Evolutionary conservation across 1,284 basidiomycete species (phyloP).

Genomic region (Coniferiporia weirii): DNA sequence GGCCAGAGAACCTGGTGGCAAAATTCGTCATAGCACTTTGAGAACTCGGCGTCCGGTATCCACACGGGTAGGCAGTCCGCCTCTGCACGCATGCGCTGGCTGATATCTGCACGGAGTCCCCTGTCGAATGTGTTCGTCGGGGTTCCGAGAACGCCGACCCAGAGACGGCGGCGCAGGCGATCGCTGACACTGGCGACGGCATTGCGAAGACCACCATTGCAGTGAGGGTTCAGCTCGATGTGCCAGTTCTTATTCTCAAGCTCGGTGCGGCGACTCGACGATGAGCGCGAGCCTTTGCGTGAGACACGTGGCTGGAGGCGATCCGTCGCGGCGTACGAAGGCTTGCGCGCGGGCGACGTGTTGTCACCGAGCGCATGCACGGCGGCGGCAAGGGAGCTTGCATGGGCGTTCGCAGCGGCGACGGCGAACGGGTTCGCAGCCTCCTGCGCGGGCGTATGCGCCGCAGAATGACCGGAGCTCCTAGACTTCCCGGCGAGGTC

Average conservation of each 20-base stretch:
- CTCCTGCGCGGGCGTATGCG: conserved; percentile 11
- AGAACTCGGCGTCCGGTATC: conserved; percentile 75
- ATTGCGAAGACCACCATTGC: conserved; percentile 78
- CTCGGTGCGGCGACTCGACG: conserved; percentile 36
- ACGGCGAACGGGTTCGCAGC: conserved; percentile 8
- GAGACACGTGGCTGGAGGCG: conserved; percentile 16
- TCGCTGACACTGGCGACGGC: conserved; percentile 63
- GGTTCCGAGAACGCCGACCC: conserved; percentile 78
- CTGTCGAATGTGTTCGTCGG: conserved; percentile 59
- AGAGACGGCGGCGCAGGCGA: conserved; percentile 49
- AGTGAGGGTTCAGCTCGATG: conserved; percentile 64
- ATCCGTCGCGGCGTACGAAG: conserved; percentile 3
- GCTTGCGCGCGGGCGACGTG: not conserved
- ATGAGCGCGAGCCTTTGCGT: conserved; percentile 46
- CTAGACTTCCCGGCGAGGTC: conserved; percentile 56
- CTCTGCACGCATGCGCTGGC: conserved; percentile 53
- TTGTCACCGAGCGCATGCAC: conserved; percentile 12
- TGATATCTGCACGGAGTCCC: conserved; percentile 54
- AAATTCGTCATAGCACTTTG: conserved; percentile 79
- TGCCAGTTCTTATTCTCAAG: conserved; percentile 36
- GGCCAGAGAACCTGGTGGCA: conserved; percentile 91
- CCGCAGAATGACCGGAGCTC: not conserved
- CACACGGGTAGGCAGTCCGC: conserved; percentile 67
- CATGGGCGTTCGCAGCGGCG: not conserved
- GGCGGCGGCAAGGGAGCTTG: conserved; percentile 11